These are phyloP conservation scores for Funneliformis geosporum DNA, from an alignment of 192 early-diverging fungal genomes.

Conservation along the genomic window DNA sequence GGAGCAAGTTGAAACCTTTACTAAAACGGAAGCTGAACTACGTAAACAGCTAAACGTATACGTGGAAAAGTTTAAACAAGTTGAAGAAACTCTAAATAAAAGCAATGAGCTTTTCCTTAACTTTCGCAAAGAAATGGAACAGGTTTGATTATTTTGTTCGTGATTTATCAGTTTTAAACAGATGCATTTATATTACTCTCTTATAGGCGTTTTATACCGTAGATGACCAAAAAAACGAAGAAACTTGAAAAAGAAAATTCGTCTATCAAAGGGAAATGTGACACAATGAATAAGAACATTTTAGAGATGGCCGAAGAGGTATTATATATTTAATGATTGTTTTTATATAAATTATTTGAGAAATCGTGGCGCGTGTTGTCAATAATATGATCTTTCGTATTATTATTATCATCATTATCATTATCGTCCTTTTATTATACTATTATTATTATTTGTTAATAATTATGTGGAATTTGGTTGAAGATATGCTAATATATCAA, in stretches of 20 bases:
- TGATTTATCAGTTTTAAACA: background rate
- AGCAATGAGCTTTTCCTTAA: conserved; percentile 63
- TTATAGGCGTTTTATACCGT: conserved; percentile 24
- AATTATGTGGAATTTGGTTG: background rate
- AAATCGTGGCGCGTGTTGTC: too few species aligned
- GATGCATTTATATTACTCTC: conserved; percentile 16
- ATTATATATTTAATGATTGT: background rate
- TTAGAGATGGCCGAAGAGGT: conserved; percentile 63
- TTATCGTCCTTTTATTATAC: background rate
- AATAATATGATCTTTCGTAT: background rate
- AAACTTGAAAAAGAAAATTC: conserved; percentile 61
- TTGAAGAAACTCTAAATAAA: conserved; percentile 67
- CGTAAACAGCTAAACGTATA: conserved; percentile 59
- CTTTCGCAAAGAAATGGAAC: conserved; percentile 68
- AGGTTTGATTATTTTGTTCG: conserved; percentile 24
- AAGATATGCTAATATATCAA: background rate
- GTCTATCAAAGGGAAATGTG: conserved; percentile 53
- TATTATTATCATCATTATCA: too few species aligned
- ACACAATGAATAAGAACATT: conserved; percentile 61
- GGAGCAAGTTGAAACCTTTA: conserved; percentile 50
- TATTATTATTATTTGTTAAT: too few species aligned
- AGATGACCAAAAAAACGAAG: conserved; percentile 63
- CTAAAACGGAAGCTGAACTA: conserved; percentile 60
- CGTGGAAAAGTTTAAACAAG: conserved; percentile 65
- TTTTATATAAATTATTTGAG: background rate